phyloP scores from a whole-genome alignment of 2,329 filamentous ascomycete genomes.

The Monilinia polystroma region DNA sequence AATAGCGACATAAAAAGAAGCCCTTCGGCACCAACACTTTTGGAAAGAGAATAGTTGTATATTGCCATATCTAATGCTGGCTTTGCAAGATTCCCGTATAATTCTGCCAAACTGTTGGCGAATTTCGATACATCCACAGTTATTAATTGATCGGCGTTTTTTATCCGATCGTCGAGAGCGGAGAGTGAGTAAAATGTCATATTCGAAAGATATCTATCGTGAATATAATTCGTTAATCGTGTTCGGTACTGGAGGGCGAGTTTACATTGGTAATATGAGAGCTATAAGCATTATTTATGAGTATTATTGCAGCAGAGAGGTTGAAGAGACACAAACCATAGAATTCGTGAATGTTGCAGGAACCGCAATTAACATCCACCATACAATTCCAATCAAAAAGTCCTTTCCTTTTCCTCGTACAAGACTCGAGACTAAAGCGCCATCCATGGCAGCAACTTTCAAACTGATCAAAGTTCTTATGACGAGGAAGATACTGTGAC shows the following conservation, averaged over 20 bases:
- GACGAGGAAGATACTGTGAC: slow-evolving; percentile 91
- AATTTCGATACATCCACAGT: slow-evolving; percentile 96
- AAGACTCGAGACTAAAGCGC: slow-evolving; percentile 84
- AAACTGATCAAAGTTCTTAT: slow-evolving; percentile 88
- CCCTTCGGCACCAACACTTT: slow-evolving; percentile 93
- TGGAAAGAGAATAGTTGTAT: slow-evolving; percentile 91
- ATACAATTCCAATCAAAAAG: slow-evolving; percentile 82
- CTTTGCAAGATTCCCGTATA: slow-evolving; percentile 96
- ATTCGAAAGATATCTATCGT: slow-evolving; percentile 93
- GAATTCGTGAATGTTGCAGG: slow-evolving; percentile 98
- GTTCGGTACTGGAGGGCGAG: slow-evolving; percentile 90
- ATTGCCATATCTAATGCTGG: slow-evolving; percentile 93
- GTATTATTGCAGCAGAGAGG: not conserved
- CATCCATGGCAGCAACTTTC: slow-evolving; percentile 95
- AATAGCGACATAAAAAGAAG: slow-evolving; percentile 93
- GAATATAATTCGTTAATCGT: slow-evolving; percentile 88
- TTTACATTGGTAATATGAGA: slow-evolving; percentile 96
- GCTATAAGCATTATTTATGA: slow-evolving; percentile 48
- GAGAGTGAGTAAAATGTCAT: slow-evolving; percentile 98
- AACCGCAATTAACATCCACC: slow-evolving; percentile 98
- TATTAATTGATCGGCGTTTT: slow-evolving; percentile 96
- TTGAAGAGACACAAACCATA: slow-evolving; percentile 63
- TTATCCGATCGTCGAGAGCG: slow-evolving; percentile 93
- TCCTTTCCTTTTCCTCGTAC: slow-evolving; percentile 89
- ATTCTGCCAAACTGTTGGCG: slow-evolving; percentile 87